These are phyloP conservation scores for Colletotrichum sp. DNA, from an alignment of 2,329 filamentous ascomycete genomes.

Conservation along the genomic window DNA sequence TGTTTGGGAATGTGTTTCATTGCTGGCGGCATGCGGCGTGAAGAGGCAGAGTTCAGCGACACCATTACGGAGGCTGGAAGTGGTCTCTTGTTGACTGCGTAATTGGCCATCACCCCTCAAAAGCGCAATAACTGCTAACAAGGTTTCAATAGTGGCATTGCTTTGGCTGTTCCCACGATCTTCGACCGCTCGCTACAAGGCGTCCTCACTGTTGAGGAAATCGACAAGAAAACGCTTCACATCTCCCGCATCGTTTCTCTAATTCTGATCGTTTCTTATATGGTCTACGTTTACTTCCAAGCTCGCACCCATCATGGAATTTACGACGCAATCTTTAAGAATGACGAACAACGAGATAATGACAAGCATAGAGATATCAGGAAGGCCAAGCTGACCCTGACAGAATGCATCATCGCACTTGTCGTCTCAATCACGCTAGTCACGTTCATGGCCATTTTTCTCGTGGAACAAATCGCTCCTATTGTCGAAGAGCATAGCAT, in stretches of 20 bases:
- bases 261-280: constrained; percentile 73
- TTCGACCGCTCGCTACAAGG: constrained; percentile 52
- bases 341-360: constrained; percentile 71
- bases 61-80: constrained; percentile 81
- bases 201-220: constrained; percentile 29
- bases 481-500: constrained; percentile 52
- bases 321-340: constrained; percentile 75
- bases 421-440: constrained; percentile 70
- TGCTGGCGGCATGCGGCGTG: constrained; percentile 71
- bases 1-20: constrained; percentile 85
- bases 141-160: constrained; percentile 33
- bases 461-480: constrained; percentile 74
- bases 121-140: constrained; percentile 14
- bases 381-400: constrained; percentile 76
- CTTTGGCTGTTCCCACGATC: constrained; percentile 54
- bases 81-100: constrained; percentile 78
- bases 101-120: constrained; percentile 45
- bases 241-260: constrained; percentile 76
- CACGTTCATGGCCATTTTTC: constrained; percentile 73
- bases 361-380: constrained; percentile 65
- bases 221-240: constrained; percentile 60
- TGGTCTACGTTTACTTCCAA: constrained; percentile 74
- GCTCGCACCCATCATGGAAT: constrained; percentile 78
- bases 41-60: constrained; percentile 75
- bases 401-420: constrained; percentile 73